phyloP scores from a whole-genome alignment of 495 filamentous ascomycete species.

The Stereocaulon alpinum region DNA sequence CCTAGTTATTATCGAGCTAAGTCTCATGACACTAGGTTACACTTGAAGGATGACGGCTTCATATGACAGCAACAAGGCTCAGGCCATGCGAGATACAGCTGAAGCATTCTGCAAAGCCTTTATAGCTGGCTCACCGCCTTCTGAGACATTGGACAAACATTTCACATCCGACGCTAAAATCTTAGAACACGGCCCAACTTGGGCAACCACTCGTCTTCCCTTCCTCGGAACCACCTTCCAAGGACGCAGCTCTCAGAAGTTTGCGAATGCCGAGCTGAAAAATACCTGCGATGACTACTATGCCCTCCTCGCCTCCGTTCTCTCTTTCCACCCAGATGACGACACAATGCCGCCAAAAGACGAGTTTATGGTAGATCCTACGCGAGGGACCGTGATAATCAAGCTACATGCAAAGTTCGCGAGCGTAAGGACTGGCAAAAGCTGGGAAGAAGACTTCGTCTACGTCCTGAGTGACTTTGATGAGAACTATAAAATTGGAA shows the following conservation, averaged over 20 bases:
- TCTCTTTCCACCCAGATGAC: conserved; percentile 25
- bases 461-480: conserved; percentile 34
- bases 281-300: conserved; percentile 30
- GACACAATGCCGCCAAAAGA: conserved; percentile 26
- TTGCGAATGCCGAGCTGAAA: not conserved
- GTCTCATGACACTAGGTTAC: not conserved
- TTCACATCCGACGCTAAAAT: conserved; percentile 26
- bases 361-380: conserved; percentile 26
- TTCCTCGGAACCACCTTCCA: conserved; percentile 29
- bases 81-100: conserved; percentile 16
- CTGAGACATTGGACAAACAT: conserved; percentile 21
- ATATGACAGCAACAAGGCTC: not conserved
- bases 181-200: conserved; percentile 31
- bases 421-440: conserved; percentile 28
- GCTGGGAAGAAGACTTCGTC: conserved; percentile 32
- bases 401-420: conserved; percentile 25
- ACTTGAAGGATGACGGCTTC: not conserved
- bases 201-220: conserved; percentile 27
- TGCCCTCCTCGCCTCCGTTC: conserved; percentile 21
- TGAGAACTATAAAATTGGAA: conserved; percentile 30
- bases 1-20: not conserved
- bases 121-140: conserved; percentile 16
- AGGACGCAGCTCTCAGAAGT: conserved; percentile 19
- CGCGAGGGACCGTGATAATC: conserved; percentile 25
- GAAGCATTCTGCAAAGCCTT: conserved; percentile 26